Evolutionary conservation across 208 protist genomes (phyloP).

Genomic region (Herpetomonas samuelpessoai): DNA sequence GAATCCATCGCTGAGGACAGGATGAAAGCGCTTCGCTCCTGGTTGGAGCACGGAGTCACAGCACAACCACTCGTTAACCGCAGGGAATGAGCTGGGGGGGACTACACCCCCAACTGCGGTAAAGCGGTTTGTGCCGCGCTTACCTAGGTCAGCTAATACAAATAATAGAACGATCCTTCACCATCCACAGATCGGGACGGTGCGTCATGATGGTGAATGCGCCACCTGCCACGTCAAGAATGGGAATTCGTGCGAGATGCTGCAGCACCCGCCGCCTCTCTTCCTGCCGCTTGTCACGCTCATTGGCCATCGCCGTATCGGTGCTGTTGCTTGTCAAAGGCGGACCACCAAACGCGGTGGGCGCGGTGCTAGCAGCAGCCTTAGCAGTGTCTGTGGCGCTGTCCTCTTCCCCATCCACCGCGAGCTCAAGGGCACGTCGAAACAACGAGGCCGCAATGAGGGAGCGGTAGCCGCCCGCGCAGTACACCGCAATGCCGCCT

Average conservation of each 20-base stretch:
- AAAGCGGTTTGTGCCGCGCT: slow-evolving; percentile 5
- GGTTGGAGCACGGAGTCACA: too few species aligned
- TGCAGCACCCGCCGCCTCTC: too few species aligned
- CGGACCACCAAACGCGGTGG: too few species aligned
- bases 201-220: slow-evolving; percentile 84
- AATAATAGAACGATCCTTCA: slow-evolving; percentile 82
- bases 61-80: too few species aligned
- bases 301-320: background rate
- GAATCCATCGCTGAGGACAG: too few species aligned
- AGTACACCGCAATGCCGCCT: slow-evolving; percentile 61
- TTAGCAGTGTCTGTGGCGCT: too few species aligned
- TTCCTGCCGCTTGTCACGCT: background rate
- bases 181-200: slow-evolving; percentile 70
- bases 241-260: slow-evolving; percentile 5
- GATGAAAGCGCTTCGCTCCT: too few species aligned
- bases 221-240: slow-evolving; percentile 60
- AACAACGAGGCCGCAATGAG: slow-evolving; percentile 70
- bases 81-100: background rate
- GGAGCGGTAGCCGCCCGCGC: slow-evolving; percentile 76
- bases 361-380: too few species aligned
- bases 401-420: too few species aligned
- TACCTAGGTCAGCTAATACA: slow-evolving; percentile 90
- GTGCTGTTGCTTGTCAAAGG: background rate
- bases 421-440: slow-evolving; percentile 47
- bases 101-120: background rate